Conservation (phyloP, 441 rosid species). For the Croton laevigatus region DNA sequence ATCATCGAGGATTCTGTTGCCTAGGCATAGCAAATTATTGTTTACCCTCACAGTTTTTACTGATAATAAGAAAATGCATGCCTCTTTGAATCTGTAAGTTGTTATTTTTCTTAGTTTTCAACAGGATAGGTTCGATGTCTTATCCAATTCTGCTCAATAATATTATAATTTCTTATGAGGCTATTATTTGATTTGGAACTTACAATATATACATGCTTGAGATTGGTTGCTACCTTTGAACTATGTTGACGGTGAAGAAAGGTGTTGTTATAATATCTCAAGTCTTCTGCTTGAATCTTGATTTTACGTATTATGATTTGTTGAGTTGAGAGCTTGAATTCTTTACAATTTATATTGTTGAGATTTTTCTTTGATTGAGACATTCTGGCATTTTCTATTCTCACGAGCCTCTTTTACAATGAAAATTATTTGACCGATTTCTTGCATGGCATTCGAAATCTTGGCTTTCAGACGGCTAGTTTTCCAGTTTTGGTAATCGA, state of each 20-base stretch:
- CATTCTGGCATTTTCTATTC: neutral
- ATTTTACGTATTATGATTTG: neutral
- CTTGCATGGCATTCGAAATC: too few relatives aligned
- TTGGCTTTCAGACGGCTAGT: too few relatives aligned
- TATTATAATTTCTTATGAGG: neutral
- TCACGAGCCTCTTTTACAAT: too few relatives aligned
- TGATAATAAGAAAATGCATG: constrained; percentile 57
- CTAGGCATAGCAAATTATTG: constrained; percentile 39
- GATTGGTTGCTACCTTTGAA: neutral
- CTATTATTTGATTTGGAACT: constrained; percentile 5
- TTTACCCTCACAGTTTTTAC: constrained; percentile 33
- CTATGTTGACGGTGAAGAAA: neutral
- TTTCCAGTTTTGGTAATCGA: neutral
- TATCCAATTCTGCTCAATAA: constrained; percentile 1
- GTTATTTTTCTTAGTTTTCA: neutral
- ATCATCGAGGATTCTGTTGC: constrained; percentile 23
- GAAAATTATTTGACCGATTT: too few relatives aligned
- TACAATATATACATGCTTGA: neutral
- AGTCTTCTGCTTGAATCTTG: neutral
- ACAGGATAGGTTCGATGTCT: constrained; percentile 1
- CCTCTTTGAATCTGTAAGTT: constrained; percentile 28
- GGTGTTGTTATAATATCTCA: neutral
- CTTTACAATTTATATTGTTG: neutral
- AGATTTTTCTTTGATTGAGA: too few relatives aligned
- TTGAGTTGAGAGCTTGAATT: constrained; percentile 6